These are phyloP conservation scores for Diutina rugosa DNA, from an alignment of 1,139 yeast genomes.

Conservation along the genomic window DNA sequence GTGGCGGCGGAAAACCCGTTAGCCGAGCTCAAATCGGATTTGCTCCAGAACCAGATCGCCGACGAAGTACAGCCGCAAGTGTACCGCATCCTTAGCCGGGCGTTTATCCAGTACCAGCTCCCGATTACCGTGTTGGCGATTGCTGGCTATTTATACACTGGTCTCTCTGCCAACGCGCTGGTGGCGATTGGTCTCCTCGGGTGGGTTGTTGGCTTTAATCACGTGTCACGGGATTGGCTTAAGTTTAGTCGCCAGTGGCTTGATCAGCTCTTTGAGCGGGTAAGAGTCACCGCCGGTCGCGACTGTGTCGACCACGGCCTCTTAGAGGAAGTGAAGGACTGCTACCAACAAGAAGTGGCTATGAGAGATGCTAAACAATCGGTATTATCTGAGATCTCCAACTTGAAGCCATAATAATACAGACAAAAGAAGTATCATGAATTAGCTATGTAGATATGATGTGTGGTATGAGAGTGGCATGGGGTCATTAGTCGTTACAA, in stretches of 20 bases:
- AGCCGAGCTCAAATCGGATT: slow-evolving; percentile 14
- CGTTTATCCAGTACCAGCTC: slow-evolving; percentile 24
- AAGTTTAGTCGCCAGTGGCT: slow-evolving; percentile 18
- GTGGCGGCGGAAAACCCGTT: slow-evolving; percentile 17
- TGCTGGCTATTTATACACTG: slow-evolving; percentile 22
- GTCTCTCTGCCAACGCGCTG: slow-evolving; percentile 19
- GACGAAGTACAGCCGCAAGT: slow-evolving; percentile 29
- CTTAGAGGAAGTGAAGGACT: slow-evolving; percentile 18
- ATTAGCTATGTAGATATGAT: background rate
- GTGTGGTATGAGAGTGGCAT: background rate
- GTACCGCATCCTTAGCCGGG: slow-evolving; percentile 16
- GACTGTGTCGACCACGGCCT: slow-evolving; percentile 29
- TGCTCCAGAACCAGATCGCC: slow-evolving; percentile 16
- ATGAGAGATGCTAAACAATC: background rate
- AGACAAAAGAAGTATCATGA: background rate
- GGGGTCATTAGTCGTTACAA: background rate
- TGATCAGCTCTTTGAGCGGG: slow-evolving; percentile 18
- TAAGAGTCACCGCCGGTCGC: slow-evolving; percentile 17
- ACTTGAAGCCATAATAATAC: background rate
- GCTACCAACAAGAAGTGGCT: slow-evolving; percentile 5
- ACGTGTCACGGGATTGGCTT: slow-evolving; percentile 28
- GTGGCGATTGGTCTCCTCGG: slow-evolving; percentile 26
- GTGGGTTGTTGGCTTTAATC: slow-evolving; percentile 30
- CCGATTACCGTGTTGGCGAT: slow-evolving; percentile 23
- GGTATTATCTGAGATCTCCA: background rate